Base-by-base conservation (phyloP, 1,284 basidiomycete species). In the Pterulicium gracile region DNA sequence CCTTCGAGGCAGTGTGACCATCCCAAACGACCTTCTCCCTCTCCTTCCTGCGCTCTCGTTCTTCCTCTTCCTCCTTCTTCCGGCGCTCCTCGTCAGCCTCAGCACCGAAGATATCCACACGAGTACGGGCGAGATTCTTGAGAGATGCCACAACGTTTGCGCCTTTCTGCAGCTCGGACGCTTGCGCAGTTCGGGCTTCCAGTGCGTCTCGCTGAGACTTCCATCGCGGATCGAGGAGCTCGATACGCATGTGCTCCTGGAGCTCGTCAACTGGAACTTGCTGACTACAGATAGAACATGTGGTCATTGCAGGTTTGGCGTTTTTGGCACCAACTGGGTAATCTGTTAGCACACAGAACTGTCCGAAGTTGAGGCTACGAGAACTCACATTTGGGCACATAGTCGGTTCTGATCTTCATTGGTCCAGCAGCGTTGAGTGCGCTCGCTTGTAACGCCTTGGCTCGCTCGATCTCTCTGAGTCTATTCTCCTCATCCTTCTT, bases 201-300 rank as follows among this genome's bases (percentile, higher is more conserved):
- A 92, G 69, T 15, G 68, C 74, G 56, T 91, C 84, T 55, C 93
- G 88, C 61, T 95, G 90, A 50, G 92, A 90, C 63, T 96, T 96
- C 93, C 93, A 98, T 59, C 86, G 82, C 35, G 96, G 96, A 66
- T 99, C 94, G 56, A 99, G 78, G 44, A 98, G 69, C 63, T 99
- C 96, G 63, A 98, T 97, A 58, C 96, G 88, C 75, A 98, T 95
- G 65, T 98, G 96, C 61, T 98, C 94, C 54, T 93, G 82, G 51
- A 98, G 75, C 62, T 98, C 94, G 66, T 93, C 86, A 54, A 96
- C 83, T 21, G 93, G 83, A 20, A 98, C 88, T 63, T 90, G 84
- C 61, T 98, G 92, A 23, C 88, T 86, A 67, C 95, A 98, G 55
- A 98, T 88, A 7, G 84, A 80, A 68, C 94, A 98, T 17, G 84